Base-by-base conservation (phyloP, 768 basidiomycete species). In the Atractiella rhizophila region DNA sequence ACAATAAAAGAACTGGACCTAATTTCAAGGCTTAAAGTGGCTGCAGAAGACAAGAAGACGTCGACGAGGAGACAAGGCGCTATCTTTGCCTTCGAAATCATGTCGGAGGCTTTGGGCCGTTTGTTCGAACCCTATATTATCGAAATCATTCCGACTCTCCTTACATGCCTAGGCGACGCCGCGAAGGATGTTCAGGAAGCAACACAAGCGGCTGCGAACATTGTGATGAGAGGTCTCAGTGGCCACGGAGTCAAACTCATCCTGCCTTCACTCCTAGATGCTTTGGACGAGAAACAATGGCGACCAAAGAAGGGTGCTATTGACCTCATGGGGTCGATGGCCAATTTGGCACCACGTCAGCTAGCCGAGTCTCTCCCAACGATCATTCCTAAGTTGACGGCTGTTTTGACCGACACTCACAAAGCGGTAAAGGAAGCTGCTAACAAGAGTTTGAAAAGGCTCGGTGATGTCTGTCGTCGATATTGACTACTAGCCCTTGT, bases 281-380 rank as follows among this genome's bases (percentile, higher is more conserved):
- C 85, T 19, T 62, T 96, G 38, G 86, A 96, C 50, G 91, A 96
- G 58, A 94, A 88, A 56, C 42, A 96, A 54, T 96, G 91, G 91
- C 68, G 91, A 12, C 81, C 83, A 1, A 96, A 96, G 63, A 64
- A 66, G 58, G 91, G 88, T 2, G 86, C 86, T 6, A 94, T 96
- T 46, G 91, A 98, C 56, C 62, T 96, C 5, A 63, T 98, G 44
- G 91, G 91, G 19, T 79, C 85, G 68, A 96, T 96, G 86, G 91
- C 91, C 1, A 96, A 88, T 59, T 88, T 86, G 56, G 83, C 91
- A 8, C 91, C 88, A 2, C 70, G 73, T 28, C 91, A 98, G 58
- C 68, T 96, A 13, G 91, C 91, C 0, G 64, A 83, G 16, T 96
- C 88, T 0, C 66, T 98, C 3, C 88, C 88, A 5, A 80, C 94